These are phyloP conservation scores for Debaryomyces udenii DNA, from an alignment of 1,139 yeast species.

Conservation along the genomic window DNA sequence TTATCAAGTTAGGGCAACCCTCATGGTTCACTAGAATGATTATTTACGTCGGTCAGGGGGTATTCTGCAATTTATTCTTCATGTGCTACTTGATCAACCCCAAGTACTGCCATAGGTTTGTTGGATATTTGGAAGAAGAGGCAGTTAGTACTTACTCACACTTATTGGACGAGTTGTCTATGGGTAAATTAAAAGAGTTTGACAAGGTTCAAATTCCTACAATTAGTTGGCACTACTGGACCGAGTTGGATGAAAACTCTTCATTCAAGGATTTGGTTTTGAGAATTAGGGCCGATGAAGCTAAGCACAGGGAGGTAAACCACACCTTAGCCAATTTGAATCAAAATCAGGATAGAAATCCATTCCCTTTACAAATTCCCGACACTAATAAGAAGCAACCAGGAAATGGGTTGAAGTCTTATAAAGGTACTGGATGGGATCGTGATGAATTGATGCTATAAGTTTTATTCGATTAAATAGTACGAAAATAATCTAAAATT, in stretches of 20 bases:
- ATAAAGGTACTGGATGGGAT: constrained; percentile 65
- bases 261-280: constrained; percentile 62
- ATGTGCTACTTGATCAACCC: constrained; percentile 62
- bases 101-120: constrained; percentile 71
- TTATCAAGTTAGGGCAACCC: constrained; percentile 67
- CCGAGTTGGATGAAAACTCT: constrained; percentile 49
- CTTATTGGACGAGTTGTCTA: constrained; percentile 55
- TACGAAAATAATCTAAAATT: too few species aligned
- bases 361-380: constrained; percentile 57
- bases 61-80: constrained; percentile 69
- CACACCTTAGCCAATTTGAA: constrained; percentile 73
- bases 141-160: constrained; percentile 75
- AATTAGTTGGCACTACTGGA: constrained; percentile 68
- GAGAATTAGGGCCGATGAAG: constrained; percentile 65
- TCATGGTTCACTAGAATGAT: constrained; percentile 58
- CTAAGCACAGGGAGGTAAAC: constrained; percentile 76
- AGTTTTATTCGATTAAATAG: not conserved
- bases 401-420: constrained; percentile 48
- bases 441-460: constrained; percentile 48
- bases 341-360: constrained; percentile 61
- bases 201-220: constrained; percentile 50
- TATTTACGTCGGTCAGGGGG: constrained; percentile 70
- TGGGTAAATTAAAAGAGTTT: constrained; percentile 55
- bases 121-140: constrained; percentile 79
- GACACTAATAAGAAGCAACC: constrained; percentile 56